A percentile compares a stretch with the other conserved stretches of the same genome.
Conservation (phyloP, 768 basidiomycete species). For the Pisolithus albus region DNA sequence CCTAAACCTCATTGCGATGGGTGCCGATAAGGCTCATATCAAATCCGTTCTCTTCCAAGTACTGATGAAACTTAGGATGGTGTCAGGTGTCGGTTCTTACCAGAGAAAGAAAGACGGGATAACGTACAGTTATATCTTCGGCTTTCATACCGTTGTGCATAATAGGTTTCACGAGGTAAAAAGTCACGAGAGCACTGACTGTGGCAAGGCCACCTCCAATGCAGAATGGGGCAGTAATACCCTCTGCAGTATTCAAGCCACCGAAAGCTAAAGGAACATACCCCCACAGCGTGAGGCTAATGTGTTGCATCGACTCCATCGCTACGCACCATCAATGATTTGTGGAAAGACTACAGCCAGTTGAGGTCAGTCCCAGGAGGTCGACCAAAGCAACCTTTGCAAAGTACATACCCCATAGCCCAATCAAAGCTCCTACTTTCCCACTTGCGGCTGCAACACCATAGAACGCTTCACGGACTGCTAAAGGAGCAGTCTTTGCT, state of each 20-base stretch:
- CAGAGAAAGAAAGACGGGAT: slow-evolving; percentile 9
- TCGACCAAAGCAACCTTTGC: slow-evolving; percentile 24
- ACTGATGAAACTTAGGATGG: slow-evolving; percentile 63
- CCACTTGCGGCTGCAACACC: too few relatives aligned
- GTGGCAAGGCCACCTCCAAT: slow-evolving; percentile 77
- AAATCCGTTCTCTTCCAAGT: slow-evolving; percentile 72
- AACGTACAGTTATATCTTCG: slow-evolving; percentile 59
- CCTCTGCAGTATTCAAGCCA: slow-evolving; percentile 41
- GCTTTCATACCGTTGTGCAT: slow-evolving; percentile 69
- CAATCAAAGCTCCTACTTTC: too few relatives aligned
- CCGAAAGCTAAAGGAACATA: slow-evolving; percentile 47
- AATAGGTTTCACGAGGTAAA: slow-evolving; percentile 69
- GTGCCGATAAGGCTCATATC: slow-evolving; percentile 54
- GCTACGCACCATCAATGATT: too few relatives aligned
- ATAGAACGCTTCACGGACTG: too few relatives aligned
- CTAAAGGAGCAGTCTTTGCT: too few relatives aligned
- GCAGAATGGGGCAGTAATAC: slow-evolving; percentile 88
- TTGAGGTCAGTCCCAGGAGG: too few relatives aligned
- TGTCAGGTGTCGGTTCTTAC: neutral
- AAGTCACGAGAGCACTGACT: slow-evolving; percentile 64
- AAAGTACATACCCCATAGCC: too few relatives aligned
- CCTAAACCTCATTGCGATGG: too few relatives aligned
- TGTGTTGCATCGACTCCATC: too few relatives aligned
- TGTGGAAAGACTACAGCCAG: too few relatives aligned
- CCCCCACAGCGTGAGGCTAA: too few relatives aligned